Evolutionary conservation across 1,284 basidiomycete species (phyloP), one percentile per base, ranked within the genome.

Genomic region (Microbotryomycetes sp.): DNA sequence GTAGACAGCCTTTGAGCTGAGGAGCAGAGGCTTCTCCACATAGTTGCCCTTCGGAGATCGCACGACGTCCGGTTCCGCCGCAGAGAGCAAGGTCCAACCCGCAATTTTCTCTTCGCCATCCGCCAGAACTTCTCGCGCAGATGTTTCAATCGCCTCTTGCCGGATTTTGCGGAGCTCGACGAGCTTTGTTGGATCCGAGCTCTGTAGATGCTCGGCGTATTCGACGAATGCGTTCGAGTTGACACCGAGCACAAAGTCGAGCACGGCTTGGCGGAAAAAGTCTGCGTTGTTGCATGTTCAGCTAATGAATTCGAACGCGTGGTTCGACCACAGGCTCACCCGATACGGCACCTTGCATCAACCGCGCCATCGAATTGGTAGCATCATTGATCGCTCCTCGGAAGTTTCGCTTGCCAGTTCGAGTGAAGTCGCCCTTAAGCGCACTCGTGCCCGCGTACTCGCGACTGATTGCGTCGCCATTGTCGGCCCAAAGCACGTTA

Each of bases 401-500:
- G 27, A 96, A 78, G 74, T 97, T 93, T 23, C 94, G 84, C 77
- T 91, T 94, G 29, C 94, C 94, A 0, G 93, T 97, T 81, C 91
- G 83, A 0, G 91, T 94, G 72, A 91, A 97, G 76, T 96, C 92
- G n/a, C 92, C 90, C 83, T 97, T 97, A 53, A 97, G 79, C 21
- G 91, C 91, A 54, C 88, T 89, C 0, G 91, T 91, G n/a, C 89
- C 89, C 60, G 88, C 85, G 70, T 97, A 51, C 35, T 66, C 59
- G 31, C 69, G 64, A n/a, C 50, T 57, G 62, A 92, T 89, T 3
- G 88, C 85, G 73, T 93, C 89, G 2, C 90, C 91, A 66, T 94
- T 94, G 73, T 94, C 93, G 3, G 94, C 94, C 94, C 93, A 97
- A 24, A 91, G 86, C 73, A 91, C 86, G 69, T 94, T 96, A 76